Evolutionary conservation across 1,284 basidiomycete species (phyloP).

Genomic region (Tylopilus sp.): DNA sequence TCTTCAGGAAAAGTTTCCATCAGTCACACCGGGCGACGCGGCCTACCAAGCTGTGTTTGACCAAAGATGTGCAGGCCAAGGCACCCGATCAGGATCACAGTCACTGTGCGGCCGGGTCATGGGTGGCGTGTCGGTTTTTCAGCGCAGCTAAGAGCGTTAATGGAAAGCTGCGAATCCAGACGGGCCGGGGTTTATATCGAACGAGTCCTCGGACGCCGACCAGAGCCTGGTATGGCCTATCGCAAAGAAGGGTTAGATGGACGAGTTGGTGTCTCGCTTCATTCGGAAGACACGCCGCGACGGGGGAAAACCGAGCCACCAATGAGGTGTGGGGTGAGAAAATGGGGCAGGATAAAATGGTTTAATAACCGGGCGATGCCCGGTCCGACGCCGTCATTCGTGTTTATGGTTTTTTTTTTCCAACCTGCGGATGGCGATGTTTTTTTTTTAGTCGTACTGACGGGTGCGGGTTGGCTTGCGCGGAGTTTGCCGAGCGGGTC

Average conservation of each 20-base stretch:
- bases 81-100: background rate
- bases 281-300: too few relatives aligned
- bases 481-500: too few relatives aligned
- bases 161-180: background rate
- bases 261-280: background rate
- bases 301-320: too few relatives aligned
- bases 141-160: conserved; percentile 7
- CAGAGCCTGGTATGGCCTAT: conserved; percentile 4
- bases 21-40: background rate
- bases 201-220: conserved; percentile 2
- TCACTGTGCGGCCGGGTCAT: conserved; percentile 23
- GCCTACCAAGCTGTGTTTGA: conserved; percentile 16
- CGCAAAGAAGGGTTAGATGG: conserved; percentile 13
- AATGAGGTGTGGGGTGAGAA: too few relatives aligned
- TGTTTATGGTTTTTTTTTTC: too few relatives aligned
- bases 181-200: background rate
- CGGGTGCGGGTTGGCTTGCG: too few relatives aligned
- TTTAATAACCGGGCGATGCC: too few relatives aligned
- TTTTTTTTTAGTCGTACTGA: too few relatives aligned
- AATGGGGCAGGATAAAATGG: too few relatives aligned
- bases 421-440: too few relatives aligned
- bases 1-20: conserved; percentile 5
- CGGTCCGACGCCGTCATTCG: too few relatives aligned
- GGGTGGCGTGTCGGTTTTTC: conserved; percentile 16
- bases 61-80: background rate